A percentile compares a stretch with the other conserved stretches of the same genome.
These are phyloP conservation scores for Alnus rubra DNA, from an alignment of 306 rosid genomes.

Conservation along the genomic window DNA sequence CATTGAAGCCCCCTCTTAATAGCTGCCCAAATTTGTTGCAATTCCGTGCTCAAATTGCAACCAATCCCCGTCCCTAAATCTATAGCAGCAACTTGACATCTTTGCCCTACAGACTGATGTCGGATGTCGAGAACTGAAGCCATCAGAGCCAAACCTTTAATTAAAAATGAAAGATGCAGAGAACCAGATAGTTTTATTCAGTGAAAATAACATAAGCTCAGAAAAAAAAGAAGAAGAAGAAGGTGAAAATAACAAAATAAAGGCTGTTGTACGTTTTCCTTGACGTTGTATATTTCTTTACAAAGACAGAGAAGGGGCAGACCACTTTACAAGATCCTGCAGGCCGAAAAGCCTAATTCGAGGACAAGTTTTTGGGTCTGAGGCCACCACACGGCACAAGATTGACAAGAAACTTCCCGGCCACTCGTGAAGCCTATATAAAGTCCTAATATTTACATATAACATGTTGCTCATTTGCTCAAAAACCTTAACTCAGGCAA, in stretches of 20 bases:
- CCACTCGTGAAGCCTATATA: neutral
- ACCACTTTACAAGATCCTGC: conserved; percentile 3
- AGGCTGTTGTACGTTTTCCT: neutral
- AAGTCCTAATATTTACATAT: neutral
- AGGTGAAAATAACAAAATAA: neutral
- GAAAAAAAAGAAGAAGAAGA: too few species aligned
- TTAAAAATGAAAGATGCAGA: too few species aligned
- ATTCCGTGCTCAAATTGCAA: too few species aligned
- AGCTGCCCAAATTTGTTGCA: too few species aligned
- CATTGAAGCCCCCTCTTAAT: too few species aligned
- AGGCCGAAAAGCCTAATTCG: neutral
- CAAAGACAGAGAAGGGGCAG: neutral
- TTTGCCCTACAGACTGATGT: too few species aligned
- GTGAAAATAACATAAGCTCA: too few species aligned
- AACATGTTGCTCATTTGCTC: neutral
- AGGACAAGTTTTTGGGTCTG: neutral
- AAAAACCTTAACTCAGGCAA: neutral
- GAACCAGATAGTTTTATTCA: too few species aligned
- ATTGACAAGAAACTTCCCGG: neutral
- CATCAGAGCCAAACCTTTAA: too few species aligned
- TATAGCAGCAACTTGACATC: too few species aligned
- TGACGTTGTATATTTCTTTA: neutral
- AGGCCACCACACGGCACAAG: neutral
- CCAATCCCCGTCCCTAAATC: too few species aligned
- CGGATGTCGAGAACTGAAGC: too few species aligned